Evolutionary conservation across 768 basidiomycete species (phyloP).

Genomic region (Rhizopogon salebrosus): DNA sequence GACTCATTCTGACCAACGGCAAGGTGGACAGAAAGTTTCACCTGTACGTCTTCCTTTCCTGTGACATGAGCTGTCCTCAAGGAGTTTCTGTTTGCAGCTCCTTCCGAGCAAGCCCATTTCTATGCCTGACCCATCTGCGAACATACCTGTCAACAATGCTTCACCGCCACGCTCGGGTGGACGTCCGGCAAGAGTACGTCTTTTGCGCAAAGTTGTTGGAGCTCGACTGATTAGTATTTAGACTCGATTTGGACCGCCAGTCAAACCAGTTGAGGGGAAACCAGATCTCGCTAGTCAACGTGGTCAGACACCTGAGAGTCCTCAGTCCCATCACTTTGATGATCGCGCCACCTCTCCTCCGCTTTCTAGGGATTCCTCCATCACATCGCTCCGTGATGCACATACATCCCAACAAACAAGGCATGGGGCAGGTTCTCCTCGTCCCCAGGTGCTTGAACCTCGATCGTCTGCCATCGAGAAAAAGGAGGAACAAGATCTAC

Average conservation of each 20-base stretch:
- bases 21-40: conserved; percentile 11
- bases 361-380: conserved; percentile 25
- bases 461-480: too few species aligned
- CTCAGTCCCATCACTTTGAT: conserved; percentile 8
- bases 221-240: conserved; percentile 3
- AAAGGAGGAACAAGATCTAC: neutral
- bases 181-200: neutral
- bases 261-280: neutral
- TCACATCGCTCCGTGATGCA: conserved; percentile 12
- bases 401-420: conserved; percentile 3
- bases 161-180: neutral
- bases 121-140: neutral
- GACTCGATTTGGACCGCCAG: conserved; percentile 30
- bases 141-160: neutral
- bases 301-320: conserved; percentile 14
- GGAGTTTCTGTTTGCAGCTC: neutral
- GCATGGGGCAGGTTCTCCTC: neutral
- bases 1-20: conserved; percentile 4
- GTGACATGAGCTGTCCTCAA: neutral
- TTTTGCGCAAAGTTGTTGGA: neutral
- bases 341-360: conserved; percentile 24
- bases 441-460: neutral
- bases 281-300: too few species aligned
- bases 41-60: conserved; percentile 12
- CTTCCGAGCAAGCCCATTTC: neutral